A percentile compares a stretch with the other conserved stretches of the same genome.
These are phyloP conservation scores for Vicia faba DNA, from an alignment of 306 rosid genomes.

Conservation along the genomic window DNA sequence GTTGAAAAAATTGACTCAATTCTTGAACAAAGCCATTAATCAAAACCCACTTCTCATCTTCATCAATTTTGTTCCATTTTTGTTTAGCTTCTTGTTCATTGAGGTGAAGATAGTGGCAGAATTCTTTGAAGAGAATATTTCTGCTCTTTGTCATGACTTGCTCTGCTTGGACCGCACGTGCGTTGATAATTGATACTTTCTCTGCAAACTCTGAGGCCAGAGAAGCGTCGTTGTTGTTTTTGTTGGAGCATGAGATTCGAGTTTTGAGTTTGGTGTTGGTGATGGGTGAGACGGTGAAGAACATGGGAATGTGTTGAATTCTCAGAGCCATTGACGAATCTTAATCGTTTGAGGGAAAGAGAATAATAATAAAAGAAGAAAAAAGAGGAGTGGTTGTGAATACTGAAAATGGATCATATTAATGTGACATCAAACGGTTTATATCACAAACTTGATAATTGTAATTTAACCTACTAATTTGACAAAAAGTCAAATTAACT, in stretches of 20 bases:
- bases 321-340: constrained; percentile 49
- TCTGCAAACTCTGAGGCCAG: constrained; percentile 62
- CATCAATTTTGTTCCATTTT: constrained; percentile 62
- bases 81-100: constrained; percentile 54
- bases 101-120: constrained; percentile 51
- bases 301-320: constrained; percentile 24
- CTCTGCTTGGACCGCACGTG: constrained; percentile 47
- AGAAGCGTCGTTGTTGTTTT: constrained; percentile 45
- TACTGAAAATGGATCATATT: neutral
- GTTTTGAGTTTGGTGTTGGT: constrained; percentile 36
- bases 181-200: constrained; percentile 50
- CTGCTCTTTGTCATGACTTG: constrained; percentile 79
- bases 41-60: constrained; percentile 56
- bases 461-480: too few species aligned
- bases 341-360: too few species aligned
- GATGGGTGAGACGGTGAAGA: constrained; percentile 30
- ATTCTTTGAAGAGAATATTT: constrained; percentile 61
- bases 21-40: constrained; percentile 57
- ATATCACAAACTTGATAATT: neutral
- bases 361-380: too few species aligned
- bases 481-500: too few species aligned
- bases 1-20: constrained; percentile 74
- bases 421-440: neutral
- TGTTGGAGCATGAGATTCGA: constrained; percentile 46
- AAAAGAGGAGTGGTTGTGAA: neutral